These are phyloP conservation scores for Pleurotus platypus DNA, from an alignment of 768 basidiomycete genomes.

Conservation along the genomic window DNA sequence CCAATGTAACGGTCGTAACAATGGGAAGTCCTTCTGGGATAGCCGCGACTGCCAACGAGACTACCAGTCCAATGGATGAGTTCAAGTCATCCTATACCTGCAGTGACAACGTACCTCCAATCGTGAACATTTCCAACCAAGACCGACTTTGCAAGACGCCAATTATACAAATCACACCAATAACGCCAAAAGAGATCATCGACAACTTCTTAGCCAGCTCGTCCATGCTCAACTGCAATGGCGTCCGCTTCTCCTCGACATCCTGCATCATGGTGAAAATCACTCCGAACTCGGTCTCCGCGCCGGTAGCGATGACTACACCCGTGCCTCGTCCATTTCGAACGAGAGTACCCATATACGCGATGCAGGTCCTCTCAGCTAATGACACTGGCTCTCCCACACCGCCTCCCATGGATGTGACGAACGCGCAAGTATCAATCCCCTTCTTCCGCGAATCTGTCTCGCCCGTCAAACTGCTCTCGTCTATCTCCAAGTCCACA, in stretches of 20 bases:
- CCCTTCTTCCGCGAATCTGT: slow-evolving; percentile 76
- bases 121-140: slow-evolving; percentile 99
- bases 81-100: background rate
- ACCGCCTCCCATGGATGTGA: slow-evolving; percentile 19
- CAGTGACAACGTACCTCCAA: slow-evolving; percentile 67
- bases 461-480: slow-evolving; percentile 93
- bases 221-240: slow-evolving; percentile 92
- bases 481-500: slow-evolving; percentile 89
- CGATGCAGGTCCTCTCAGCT: slow-evolving; percentile 84
- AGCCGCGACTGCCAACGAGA: slow-evolving; percentile 96
- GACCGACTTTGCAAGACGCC: slow-evolving; percentile 81
- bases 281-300: slow-evolving; percentile 90
- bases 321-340: slow-evolving; percentile 85
- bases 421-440: slow-evolving; percentile 48
- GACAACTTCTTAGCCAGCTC: slow-evolving; percentile 93
- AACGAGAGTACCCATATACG: slow-evolving; percentile 95
- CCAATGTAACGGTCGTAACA: slow-evolving; percentile 95
- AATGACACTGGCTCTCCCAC: slow-evolving; percentile 50
- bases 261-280: slow-evolving; percentile 99
- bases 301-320: slow-evolving; percentile 82
- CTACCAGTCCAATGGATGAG: slow-evolving; percentile 33
- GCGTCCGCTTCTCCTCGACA: slow-evolving; percentile 91
- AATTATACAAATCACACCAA: slow-evolving; percentile 89
- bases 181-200: slow-evolving; percentile 87
- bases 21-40: slow-evolving; percentile 97